Conservation (phyloP, 2,329 filamentous ascomycete genomes). For the Xylaria sp. region DNA sequence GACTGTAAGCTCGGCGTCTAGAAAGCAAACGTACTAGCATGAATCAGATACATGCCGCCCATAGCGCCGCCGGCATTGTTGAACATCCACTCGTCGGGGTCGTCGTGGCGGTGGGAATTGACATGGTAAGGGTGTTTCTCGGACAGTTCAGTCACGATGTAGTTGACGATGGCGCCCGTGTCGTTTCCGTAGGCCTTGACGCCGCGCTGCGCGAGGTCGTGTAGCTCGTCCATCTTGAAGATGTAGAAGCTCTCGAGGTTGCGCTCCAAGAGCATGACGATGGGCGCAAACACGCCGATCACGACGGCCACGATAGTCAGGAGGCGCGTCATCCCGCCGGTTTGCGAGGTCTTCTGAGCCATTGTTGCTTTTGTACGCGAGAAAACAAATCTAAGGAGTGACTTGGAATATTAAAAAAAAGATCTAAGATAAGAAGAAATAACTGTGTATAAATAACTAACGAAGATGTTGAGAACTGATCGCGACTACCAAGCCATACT, state of each 20-base stretch:
- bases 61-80: constrained; percentile 93
- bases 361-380: constrained; percentile 10
- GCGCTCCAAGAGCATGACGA: constrained; percentile 67
- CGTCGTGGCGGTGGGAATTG: constrained; percentile 62
- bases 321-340: constrained; percentile 48
- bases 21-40: constrained; percentile 72
- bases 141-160: constrained; percentile 76
- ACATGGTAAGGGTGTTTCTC: constrained; percentile 65
- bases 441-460: constrained; percentile 3
- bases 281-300: constrained; percentile 64
- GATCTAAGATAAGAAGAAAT: not conserved
- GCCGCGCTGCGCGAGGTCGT: constrained; percentile 73
- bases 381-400: constrained; percentile 13
- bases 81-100: constrained; percentile 82
- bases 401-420: constrained; percentile 8
- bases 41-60: constrained; percentile 91
- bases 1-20: not conserved
- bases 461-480: not conserved
- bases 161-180: constrained; percentile 74
- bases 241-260: constrained; percentile 77
- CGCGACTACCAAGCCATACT: not conserved
- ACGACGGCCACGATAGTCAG: constrained; percentile 64
- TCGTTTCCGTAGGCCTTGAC: constrained; percentile 78
- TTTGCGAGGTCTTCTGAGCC: constrained; percentile 13
- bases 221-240: constrained; percentile 75